Conservation (phyloP, 345 rosid species). For the Fremontodendron californicum region DNA sequence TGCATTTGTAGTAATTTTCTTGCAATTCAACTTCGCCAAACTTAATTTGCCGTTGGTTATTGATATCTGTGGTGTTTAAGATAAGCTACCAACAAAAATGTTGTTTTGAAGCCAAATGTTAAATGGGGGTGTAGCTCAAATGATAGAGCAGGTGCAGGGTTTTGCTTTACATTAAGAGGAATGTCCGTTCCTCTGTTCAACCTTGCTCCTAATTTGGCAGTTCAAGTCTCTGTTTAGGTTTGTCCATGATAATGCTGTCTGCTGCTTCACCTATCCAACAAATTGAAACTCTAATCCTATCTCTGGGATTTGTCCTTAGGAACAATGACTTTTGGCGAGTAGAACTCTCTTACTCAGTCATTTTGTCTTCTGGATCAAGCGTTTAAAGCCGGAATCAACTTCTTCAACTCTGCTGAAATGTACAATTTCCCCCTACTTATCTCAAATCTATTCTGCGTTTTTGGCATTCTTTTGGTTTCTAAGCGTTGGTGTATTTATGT, state of each 20-base stretch:
- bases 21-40: background rate
- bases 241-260: background rate
- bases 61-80: background rate
- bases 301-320: constrained; percentile 20
- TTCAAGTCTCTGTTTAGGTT: constrained; percentile 58
- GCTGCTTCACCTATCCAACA: background rate
- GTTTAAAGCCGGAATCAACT: constrained; percentile 49
- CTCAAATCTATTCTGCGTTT: background rate
- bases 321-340: constrained; percentile 61
- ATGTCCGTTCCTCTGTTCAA: constrained; percentile 43
- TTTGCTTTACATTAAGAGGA: background rate
- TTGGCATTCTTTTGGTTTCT: background rate
- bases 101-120: background rate
- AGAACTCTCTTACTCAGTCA: constrained; percentile 41
- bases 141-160: constrained; percentile 72
- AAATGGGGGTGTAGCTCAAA: constrained; percentile 82
- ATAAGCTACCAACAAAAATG: background rate
- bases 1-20: background rate
- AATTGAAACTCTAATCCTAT: background rate
- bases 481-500: background rate
- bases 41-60: background rate
- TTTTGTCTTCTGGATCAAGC: constrained; percentile 54
- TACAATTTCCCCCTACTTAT: background rate
- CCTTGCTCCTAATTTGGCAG: constrained; percentile 37
- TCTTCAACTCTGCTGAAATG: constrained; percentile 71